Percentiles rank a stretch among this genome's conserved stretches.
Conservation (phyloP, 148 eudicot genomes). For the Cornus suecica region DNA sequence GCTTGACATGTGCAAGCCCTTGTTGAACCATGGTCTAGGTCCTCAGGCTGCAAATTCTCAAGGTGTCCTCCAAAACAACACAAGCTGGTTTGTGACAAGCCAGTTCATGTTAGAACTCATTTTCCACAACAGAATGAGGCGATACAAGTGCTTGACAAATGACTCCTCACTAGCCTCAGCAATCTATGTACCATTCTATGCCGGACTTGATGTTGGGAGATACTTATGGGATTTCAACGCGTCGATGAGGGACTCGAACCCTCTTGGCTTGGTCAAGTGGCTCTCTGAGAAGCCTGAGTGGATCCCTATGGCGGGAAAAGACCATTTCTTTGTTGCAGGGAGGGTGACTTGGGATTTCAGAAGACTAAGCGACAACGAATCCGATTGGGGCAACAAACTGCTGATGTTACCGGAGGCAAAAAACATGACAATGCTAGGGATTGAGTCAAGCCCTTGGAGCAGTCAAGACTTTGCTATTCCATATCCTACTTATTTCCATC, state of each 20-base stretch:
- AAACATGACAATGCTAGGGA: conserved; percentile 33
- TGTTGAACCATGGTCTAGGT: conserved; percentile 41
- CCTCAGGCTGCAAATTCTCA: conserved; percentile 17
- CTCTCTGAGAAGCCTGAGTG: conserved; percentile 37
- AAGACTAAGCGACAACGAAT: not conserved
- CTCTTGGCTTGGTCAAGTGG: conserved; percentile 27
- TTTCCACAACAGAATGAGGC: no score
- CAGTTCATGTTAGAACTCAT: conserved; percentile 35
- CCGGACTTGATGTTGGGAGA: conserved; percentile 37
- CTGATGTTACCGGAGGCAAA: conserved; percentile 29
- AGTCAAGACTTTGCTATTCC: conserved; percentile 39
- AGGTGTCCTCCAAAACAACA: conserved; percentile 26
- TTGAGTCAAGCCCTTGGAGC: conserved; percentile 32
- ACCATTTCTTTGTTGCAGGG: conserved; percentile 42
- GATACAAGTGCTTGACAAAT: conserved; percentile 29
- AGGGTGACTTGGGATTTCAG: conserved; percentile 44
- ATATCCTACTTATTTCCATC: conserved; percentile 65
- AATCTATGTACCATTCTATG: conserved; percentile 41
- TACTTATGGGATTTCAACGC: conserved; percentile 21
- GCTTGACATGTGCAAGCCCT: conserved; percentile 47
- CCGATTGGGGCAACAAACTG: conserved; percentile 39
- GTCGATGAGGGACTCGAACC: conserved; percentile 19
- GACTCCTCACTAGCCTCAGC: conserved; percentile 34
- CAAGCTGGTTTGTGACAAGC: conserved; percentile 41
- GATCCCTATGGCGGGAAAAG: conserved; percentile 22